phyloP scores from a whole-genome alignment of 495 filamentous ascomycete genomes.

The Trichocladium antarcticum region DNA sequence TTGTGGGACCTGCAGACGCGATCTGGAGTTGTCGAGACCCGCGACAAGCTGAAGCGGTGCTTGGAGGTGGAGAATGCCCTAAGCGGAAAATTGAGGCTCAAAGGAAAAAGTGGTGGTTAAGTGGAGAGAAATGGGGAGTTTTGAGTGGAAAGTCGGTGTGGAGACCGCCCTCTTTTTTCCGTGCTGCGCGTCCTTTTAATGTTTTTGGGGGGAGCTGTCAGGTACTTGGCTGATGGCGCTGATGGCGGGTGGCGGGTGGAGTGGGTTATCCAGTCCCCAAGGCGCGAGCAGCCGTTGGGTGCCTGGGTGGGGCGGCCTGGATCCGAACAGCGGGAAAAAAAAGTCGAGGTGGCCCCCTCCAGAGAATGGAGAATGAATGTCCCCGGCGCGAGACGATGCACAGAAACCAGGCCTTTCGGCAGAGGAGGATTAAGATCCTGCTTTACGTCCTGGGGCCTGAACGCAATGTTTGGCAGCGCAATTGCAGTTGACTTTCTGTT shows the following conservation, averaged over 20 bases:
- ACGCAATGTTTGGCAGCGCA: not conserved
- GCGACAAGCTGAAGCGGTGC: constrained; percentile 11
- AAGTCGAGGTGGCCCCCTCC: constrained; percentile 6
- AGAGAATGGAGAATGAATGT: not conserved
- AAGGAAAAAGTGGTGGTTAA: constrained; percentile 23
- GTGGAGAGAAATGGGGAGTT: constrained; percentile 30
- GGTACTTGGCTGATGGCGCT: constrained; percentile 19
- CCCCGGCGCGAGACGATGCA: not conserved
- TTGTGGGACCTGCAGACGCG: constrained; percentile 17
- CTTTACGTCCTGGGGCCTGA: not conserved
- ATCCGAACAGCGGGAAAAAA: constrained; percentile 14
- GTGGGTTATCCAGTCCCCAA: constrained; percentile 14
- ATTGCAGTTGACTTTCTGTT: not conserved
- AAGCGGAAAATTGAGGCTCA: constrained; percentile 30
- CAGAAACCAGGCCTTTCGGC: constrained; percentile 3
- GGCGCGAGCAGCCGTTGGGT: constrained; percentile 19
- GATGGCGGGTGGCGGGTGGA: constrained; percentile 19
- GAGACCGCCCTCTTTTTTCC: constrained; percentile 21
- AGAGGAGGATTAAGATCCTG: constrained; percentile 3
- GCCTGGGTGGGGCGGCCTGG: constrained; percentile 12
- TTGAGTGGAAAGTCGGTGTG: constrained; percentile 28
- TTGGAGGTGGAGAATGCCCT: constrained; percentile 21
- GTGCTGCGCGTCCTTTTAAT: constrained; percentile 23
- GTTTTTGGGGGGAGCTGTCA: constrained; percentile 20
- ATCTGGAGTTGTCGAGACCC: constrained; percentile 12